phyloP scores from a whole-genome alignment of 2,329 filamentous ascomycete species.

The Fusarium sp. region DNA sequence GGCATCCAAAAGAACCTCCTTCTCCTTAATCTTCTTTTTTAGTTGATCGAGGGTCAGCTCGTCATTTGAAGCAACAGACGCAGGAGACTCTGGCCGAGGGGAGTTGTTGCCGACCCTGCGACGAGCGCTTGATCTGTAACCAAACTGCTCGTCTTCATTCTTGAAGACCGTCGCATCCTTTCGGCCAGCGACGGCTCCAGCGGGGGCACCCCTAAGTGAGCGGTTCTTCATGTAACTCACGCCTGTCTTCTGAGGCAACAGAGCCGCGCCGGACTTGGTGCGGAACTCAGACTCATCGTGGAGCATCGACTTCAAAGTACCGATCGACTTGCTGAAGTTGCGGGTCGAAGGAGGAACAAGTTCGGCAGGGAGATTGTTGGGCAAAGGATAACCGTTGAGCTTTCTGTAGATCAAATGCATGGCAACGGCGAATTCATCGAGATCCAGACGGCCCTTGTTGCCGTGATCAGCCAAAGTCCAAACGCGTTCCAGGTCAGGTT shows the following conservation, averaged over 20 bases:
- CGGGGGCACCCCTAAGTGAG: slow-evolving; percentile 79
- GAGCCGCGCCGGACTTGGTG: slow-evolving; percentile 87
- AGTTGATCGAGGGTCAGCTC: slow-evolving; percentile 89
- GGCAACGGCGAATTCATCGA: slow-evolving; percentile 97
- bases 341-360: slow-evolving; percentile 93
- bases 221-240: slow-evolving; percentile 97
- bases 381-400: slow-evolving; percentile 93
- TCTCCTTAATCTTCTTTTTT: slow-evolving; percentile 91
- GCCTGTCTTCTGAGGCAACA: slow-evolving; percentile 96
- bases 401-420: slow-evolving; percentile 99
- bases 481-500: slow-evolving; percentile 87
- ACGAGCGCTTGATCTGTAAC: slow-evolving; percentile 93
- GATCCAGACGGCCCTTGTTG: slow-evolving; percentile 92
- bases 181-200: slow-evolving; percentile 69
- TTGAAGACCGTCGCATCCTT: slow-evolving; percentile 98
- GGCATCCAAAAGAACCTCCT: slow-evolving; percentile 92
- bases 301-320: slow-evolving; percentile 89
- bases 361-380: slow-evolving; percentile 87
- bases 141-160: slow-evolving; percentile 92
- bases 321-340: slow-evolving; percentile 92
- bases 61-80: slow-evolving; percentile 77
- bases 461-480: slow-evolving; percentile 96
- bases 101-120: slow-evolving; percentile 84
- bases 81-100: slow-evolving; percentile 82
- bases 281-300: slow-evolving; percentile 89